Percentiles rank a stretch among this genome's conserved stretches.
phyloP scores from a whole-genome alignment of 352 stramenopile species.

The Globisporangium rhizosaccharum region DNA sequence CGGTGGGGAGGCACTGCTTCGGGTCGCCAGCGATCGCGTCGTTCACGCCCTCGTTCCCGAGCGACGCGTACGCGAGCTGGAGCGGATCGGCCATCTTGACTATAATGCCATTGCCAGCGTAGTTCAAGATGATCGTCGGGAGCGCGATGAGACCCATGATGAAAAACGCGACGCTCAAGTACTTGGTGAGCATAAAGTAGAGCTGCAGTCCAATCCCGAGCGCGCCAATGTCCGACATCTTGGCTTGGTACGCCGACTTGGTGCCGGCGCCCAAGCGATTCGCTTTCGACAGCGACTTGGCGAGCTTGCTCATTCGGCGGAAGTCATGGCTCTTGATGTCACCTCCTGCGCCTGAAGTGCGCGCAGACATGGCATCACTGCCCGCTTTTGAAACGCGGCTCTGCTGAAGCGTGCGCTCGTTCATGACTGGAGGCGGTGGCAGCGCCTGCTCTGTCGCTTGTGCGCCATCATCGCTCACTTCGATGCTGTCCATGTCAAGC shows the following conservation, averaged over 20 bases:
- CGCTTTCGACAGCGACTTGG: conserved; percentile 27
- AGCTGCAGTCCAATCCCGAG: conserved; percentile 80
- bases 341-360: too few relatives aligned
- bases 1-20: conserved; percentile 34
- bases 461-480: too few relatives aligned
- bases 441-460: too few relatives aligned
- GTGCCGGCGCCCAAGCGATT: conserved; percentile 57
- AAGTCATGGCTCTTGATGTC: too few relatives aligned
- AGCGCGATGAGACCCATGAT: conserved; percentile 63
- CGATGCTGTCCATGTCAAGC: too few relatives aligned
- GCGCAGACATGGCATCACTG: too few relatives aligned
- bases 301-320: conserved; percentile 58
- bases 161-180: conserved; percentile 53
- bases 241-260: conserved; percentile 57
- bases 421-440: too few relatives aligned
- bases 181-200: conserved; percentile 85
- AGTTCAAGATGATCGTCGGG: conserved; percentile 57
- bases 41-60: conserved; percentile 77
- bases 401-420: too few relatives aligned
- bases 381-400: too few relatives aligned
- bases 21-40: conserved; percentile 37
- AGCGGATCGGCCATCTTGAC: conserved; percentile 63
- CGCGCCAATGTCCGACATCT: conserved; percentile 68
- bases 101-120: conserved; percentile 58
- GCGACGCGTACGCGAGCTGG: conserved; percentile 62